phyloP scores from a whole-genome alignment of 108 stramenopile species.

The Cyclotella sp. region DNA sequence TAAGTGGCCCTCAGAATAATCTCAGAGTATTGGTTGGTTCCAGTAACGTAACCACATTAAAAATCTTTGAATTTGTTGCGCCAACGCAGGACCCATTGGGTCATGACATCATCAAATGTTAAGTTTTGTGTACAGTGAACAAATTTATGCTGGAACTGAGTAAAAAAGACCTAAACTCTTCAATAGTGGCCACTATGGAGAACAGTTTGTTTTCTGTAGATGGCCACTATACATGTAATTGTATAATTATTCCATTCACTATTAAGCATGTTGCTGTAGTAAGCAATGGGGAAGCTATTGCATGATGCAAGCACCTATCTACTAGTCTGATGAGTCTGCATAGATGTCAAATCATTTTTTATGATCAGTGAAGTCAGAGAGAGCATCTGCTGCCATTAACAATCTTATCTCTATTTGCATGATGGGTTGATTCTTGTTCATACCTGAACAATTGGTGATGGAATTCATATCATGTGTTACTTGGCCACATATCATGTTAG shows the following conservation, averaged over 20 bases:
- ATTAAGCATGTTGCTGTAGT: too few relatives aligned
- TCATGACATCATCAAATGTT: constrained; percentile 32
- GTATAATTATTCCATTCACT: too few relatives aligned
- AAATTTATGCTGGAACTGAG: too few relatives aligned
- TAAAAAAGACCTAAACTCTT: constrained; percentile 33
- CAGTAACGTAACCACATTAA: too few relatives aligned
- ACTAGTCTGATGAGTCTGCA: constrained; percentile 46
- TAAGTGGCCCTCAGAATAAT: too few relatives aligned
- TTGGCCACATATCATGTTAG: constrained; percentile 51
- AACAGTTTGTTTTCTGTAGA: too few relatives aligned
- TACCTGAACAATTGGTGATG: constrained; percentile 34
- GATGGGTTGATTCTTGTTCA: neutral
- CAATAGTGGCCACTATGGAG: constrained; percentile 34
- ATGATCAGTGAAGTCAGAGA: constrained; percentile 50
- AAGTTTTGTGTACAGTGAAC: constrained; percentile 54
- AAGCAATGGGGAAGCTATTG: constrained; percentile 35
- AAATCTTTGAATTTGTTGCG: too few relatives aligned
- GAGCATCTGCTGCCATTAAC: constrained; percentile 27
- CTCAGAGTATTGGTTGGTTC: too few relatives aligned
- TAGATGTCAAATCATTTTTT: too few relatives aligned
- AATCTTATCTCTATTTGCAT: constrained; percentile 30
- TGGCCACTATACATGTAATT: too few relatives aligned
- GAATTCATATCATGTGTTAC: constrained; percentile 52
- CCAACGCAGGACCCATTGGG: constrained; percentile 61
- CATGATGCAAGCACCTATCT: constrained; percentile 31